Base-by-base conservation (phyloP, 2,329 filamentous ascomycete species). In the Fusarium graminum region DNA sequence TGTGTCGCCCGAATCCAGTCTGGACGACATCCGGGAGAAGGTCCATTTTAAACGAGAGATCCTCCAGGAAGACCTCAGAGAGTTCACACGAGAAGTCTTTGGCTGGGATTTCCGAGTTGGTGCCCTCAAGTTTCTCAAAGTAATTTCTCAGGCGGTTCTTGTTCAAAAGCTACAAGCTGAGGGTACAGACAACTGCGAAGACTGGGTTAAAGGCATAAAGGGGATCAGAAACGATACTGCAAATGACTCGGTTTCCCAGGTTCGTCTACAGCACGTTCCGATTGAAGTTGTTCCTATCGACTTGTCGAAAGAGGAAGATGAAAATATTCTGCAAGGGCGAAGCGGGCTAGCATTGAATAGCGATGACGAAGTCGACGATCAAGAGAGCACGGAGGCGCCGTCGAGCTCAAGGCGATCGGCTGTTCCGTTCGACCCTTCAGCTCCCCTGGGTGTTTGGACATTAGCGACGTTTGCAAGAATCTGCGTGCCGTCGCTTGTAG, bases 71-170 rank as follows among this genome's bases (percentile, higher is more conserved):
- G 88, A 86, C 1, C 78, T 99, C 34, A 86, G 94, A 34, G 83
- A 85, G 14, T 97, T 97, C 74, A 86, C 90, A 0, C 84, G 85
- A 1, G 89, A 96, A 65, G 90, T 90, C 0, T 96, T 99, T 68
- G 93, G 94, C 59, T 99, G 95, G 95, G 87, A 85, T 6, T 90
- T 89, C 70, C 86, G 89, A 28, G 85, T 85, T 49, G 94, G 94
- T 1, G 93, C 94, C 16, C 86, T 91, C 72, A 97, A 97, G 73
- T 92, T 97, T 62, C 89, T 97, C 28, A 87, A 90, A 14, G 90
- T 92, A 28, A 80, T 98, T 12, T 91, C 93, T 0, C 92, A 93
- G 12, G 88, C 90, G 9, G 79, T 98, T 2, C 81, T 98, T 4
- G 82, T 88, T 14, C 86, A 85, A 61, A 88, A 85, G 61, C 81